Percentiles rank a stretch among this genome's conserved stretches.
Evolutionary conservation across 2,329 filamentous ascomycete genomes (phyloP).

Genomic region (Sporothrix variecibatus): DNA sequence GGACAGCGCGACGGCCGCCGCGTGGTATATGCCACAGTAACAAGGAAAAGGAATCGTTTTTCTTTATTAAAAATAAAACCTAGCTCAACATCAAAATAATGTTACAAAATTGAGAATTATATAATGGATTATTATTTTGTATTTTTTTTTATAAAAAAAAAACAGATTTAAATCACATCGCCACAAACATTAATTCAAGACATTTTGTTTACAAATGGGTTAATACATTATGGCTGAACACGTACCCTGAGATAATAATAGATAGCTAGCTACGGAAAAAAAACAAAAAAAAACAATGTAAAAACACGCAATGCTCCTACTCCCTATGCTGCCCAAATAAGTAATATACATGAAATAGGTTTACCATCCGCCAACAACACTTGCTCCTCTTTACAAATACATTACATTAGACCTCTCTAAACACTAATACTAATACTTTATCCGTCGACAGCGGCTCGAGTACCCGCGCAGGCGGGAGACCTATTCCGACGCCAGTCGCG

Average conservation of each 20-base stretch:
- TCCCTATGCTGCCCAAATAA: not conserved
- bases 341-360: not conserved
- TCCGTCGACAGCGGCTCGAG: not conserved
- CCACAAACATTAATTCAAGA: too few relatives aligned
- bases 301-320: not conserved
- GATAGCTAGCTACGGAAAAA: not conserved
- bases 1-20: conserved; percentile 12
- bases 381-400: not conserved
- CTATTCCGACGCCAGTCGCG: not conserved
- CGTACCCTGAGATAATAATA: not conserved
- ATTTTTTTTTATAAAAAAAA: too few relatives aligned
- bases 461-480: not conserved
- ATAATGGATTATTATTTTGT: not conserved
- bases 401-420: not conserved
- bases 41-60: too few relatives aligned
- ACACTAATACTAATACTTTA: too few relatives aligned
- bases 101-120: not conserved
- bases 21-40: conserved; percentile 28
- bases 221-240: not conserved
- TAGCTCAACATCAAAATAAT: too few relatives aligned
- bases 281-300: not conserved
- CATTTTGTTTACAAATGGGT: not conserved
- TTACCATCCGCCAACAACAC: not conserved
- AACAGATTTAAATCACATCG: too few relatives aligned
- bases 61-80: too few relatives aligned